Evolutionary conservation across 768 basidiomycete genomes (phyloP).

Genomic region (Collybia nuda): DNA sequence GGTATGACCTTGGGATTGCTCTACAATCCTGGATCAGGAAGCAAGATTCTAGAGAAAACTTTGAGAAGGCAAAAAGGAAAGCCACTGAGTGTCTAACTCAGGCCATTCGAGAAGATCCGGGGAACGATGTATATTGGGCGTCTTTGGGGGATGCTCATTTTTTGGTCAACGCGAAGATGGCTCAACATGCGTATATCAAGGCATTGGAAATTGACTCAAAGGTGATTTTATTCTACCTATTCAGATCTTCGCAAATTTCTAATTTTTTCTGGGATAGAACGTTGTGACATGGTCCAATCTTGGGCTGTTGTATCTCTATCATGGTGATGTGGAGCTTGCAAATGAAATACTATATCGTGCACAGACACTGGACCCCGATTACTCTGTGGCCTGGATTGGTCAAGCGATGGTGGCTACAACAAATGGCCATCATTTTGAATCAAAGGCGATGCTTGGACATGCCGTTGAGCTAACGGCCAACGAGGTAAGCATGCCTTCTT

Average conservation of each 20-base stretch:
- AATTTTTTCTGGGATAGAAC: conserved; percentile 41
- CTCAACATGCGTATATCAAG: conserved; percentile 91
- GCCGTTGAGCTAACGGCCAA: conserved; percentile 58
- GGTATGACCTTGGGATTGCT: conserved; percentile 72
- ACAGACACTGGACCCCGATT: conserved; percentile 91
- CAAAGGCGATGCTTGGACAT: conserved; percentile 71
- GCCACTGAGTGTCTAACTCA: conserved; percentile 58
- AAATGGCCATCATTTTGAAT: conserved; percentile 60
- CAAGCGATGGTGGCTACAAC: conserved; percentile 71
- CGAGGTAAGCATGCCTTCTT: conserved; percentile 43
- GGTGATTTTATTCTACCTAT: conserved; percentile 34
- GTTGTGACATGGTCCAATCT: conserved; percentile 82
- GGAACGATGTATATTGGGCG: conserved; percentile 77
- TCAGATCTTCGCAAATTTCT: conserved; percentile 1
- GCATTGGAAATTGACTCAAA: conserved; percentile 86
- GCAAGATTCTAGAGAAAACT: conserved; percentile 25
- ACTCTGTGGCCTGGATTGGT: conserved; percentile 86
- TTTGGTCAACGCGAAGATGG: conserved; percentile 60
- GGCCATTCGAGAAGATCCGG: conserved; percentile 72
- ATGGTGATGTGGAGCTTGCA: conserved; percentile 80
- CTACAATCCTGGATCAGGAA: conserved; percentile 49
- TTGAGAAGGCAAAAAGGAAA: conserved; percentile 35
- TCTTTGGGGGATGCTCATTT: conserved; percentile 78
- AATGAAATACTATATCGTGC: conserved; percentile 85
- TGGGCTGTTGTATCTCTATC: conserved; percentile 81